Evolutionary conservation across 2,329 filamentous ascomycete species (phyloP).

Genomic region (Aspergillus floridensis): DNA sequence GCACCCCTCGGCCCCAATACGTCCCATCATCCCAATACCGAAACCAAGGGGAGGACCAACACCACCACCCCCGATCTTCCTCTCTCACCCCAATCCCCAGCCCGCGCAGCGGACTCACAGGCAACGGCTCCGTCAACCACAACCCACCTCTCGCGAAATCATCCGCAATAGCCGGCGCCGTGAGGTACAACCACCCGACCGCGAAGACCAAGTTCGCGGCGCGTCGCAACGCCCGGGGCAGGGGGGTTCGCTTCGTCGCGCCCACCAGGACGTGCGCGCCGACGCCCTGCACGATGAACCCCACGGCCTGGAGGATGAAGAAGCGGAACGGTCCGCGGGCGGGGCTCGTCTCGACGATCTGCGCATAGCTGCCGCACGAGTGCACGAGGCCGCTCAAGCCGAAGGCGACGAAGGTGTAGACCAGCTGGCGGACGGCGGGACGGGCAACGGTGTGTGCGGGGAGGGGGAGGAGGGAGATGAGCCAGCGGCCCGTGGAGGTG

Average conservation of each 20-base stretch:
- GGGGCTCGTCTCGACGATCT: slow-evolving; percentile 60
- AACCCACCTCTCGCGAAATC: slow-evolving; percentile 72
- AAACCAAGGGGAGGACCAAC: slow-evolving; percentile 59
- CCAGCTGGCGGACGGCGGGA: slow-evolving; percentile 18
- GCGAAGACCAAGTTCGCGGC: slow-evolving; percentile 62
- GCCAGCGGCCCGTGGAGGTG: slow-evolving; percentile 40
- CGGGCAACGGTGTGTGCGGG: slow-evolving; percentile 21
- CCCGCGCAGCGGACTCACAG: slow-evolving; percentile 66
- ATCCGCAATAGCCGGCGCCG: slow-evolving; percentile 65
- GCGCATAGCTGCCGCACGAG: slow-evolving; percentile 65
- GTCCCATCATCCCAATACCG: slow-evolving; percentile 59
- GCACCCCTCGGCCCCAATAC: slow-evolving; percentile 62
- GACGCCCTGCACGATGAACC: slow-evolving; percentile 58
- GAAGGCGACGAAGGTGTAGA: slow-evolving; percentile 33
- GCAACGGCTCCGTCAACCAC: slow-evolving; percentile 81
- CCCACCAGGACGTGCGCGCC: slow-evolving; percentile 16
- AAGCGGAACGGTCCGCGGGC: slow-evolving; percentile 58
- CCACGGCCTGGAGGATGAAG: slow-evolving; percentile 68
- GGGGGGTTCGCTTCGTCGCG: not conserved
- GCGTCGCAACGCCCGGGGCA: slow-evolving; percentile 50
- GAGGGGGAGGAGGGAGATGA: slow-evolving; percentile 27
- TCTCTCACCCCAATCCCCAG: slow-evolving; percentile 65
- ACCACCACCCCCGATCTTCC: slow-evolving; percentile 63
- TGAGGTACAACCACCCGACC: slow-evolving; percentile 65
- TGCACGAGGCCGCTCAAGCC: slow-evolving; percentile 56